A percentile compares a stretch with the other conserved stretches of the same genome.
phyloP scores from a whole-genome alignment of 768 basidiomycete genomes.

The Leucocoprinus birnbaumii region DNA sequence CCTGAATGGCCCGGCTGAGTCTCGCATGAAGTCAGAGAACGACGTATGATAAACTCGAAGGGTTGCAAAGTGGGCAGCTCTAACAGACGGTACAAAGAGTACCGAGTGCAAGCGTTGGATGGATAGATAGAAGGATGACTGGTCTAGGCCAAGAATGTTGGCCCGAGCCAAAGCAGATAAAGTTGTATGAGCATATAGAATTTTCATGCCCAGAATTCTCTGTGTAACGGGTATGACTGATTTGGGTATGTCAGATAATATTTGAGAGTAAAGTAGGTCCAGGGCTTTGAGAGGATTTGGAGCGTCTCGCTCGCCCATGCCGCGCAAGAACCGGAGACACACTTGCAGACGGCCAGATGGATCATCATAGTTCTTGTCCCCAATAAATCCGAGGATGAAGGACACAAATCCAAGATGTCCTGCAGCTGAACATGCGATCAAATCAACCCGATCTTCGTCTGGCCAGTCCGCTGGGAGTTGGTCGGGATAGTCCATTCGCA shows the following conservation, averaged over 20 bases:
- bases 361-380: background rate
- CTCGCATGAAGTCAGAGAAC: background rate
- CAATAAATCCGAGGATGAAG: background rate
- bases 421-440: background rate
- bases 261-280: background rate
- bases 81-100: background rate
- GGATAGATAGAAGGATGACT: background rate
- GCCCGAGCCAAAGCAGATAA: background rate
- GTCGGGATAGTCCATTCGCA: background rate
- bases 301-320: background rate
- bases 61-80: background rate
- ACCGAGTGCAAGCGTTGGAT: background rate
- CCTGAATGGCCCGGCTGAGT: background rate
- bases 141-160: background rate
- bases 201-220: background rate
- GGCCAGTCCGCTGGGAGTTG: background rate
- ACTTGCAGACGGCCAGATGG: background rate
- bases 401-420: background rate
- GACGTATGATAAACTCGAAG: background rate
- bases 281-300: background rate
- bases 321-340: background rate
- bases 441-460: background rate
- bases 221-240: background rate
- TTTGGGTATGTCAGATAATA: background rate
- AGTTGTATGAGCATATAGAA: background rate